Conservation (phyloP, 257 asterid genomes). For the Fraxinus americana region DNA sequence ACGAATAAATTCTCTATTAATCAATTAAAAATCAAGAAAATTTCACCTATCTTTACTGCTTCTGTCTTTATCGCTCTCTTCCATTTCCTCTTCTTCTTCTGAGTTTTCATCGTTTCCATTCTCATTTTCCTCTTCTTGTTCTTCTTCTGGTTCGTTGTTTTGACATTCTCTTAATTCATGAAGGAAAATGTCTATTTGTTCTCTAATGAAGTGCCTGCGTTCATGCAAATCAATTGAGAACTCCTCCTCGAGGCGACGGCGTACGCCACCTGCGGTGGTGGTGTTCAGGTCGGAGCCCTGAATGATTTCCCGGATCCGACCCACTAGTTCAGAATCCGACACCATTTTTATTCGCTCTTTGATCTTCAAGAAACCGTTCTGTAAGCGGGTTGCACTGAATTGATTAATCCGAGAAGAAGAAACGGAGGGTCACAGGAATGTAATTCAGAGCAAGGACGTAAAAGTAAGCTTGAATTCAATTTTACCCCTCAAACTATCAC, state of each 20-base stretch:
- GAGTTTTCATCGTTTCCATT: constrained; percentile 10
- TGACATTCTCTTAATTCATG: constrained; percentile 11
- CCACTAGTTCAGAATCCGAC: constrained; percentile 41
- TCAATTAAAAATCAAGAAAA: neutral
- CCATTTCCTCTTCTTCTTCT: neutral
- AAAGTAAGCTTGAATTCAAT: neutral
- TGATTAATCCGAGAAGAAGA: neutral
- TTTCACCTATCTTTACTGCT: constrained; percentile 28
- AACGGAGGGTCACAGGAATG: neutral
- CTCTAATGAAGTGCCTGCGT: constrained; percentile 34
- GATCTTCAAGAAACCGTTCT: neutral
- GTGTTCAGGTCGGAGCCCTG: constrained; percentile 40
- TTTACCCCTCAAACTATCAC: neutral
- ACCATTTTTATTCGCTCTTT: constrained; percentile 26
- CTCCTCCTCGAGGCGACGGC: constrained; percentile 50
- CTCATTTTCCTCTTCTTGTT: constrained; percentile 7
- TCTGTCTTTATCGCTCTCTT: constrained; percentile 19
- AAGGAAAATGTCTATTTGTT: constrained; percentile 43
- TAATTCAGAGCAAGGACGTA: neutral
- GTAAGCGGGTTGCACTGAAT: neutral
- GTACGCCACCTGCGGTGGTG: constrained; percentile 40
- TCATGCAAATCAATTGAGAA: constrained; percentile 40
- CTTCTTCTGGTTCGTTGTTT: constrained; percentile 17
- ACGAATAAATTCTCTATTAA: neutral
- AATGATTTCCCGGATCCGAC: constrained; percentile 43